phyloP scores from a whole-genome alignment of 176 grass and related monocot genomes.

The Carex cristatella region DNA sequence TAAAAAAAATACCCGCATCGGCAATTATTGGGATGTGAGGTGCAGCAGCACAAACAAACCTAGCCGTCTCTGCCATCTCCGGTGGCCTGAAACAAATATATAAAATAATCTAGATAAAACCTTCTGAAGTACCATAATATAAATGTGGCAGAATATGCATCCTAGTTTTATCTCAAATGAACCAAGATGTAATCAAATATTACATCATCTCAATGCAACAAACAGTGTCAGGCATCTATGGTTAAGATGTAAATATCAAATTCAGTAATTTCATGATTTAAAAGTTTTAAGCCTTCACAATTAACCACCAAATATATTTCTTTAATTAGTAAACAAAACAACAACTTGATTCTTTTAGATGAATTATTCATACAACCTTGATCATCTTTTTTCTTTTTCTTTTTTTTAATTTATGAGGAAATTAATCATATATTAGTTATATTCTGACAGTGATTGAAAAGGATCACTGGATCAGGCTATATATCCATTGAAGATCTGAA shows the following conservation, averaged over 20 bases:
- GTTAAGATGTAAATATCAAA: neutral
- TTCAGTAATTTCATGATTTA: neutral
- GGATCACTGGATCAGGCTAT: too few relatives aligned
- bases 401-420: too few relatives aligned
- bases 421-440: too few relatives aligned
- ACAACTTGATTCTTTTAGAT: too few relatives aligned
- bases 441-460: too few relatives aligned
- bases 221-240: neutral
- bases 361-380: too few relatives aligned
- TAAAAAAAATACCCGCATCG: constrained; percentile 25
- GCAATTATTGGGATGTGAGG: constrained; percentile 21
- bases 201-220: neutral
- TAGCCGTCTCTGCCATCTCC: constrained; percentile 39
- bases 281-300: neutral
- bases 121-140: neutral
- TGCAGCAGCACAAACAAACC: constrained; percentile 21
- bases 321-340: neutral
- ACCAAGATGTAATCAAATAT: neutral
- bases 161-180: neutral
- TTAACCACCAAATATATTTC: neutral
- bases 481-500: too few relatives aligned
- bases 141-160: neutral
- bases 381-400: too few relatives aligned
- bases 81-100: constrained; percentile 23
- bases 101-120: neutral